Evolutionary conservation across 306 rosid genomes (phyloP).

Genomic region (Prunus mongolica): DNA sequence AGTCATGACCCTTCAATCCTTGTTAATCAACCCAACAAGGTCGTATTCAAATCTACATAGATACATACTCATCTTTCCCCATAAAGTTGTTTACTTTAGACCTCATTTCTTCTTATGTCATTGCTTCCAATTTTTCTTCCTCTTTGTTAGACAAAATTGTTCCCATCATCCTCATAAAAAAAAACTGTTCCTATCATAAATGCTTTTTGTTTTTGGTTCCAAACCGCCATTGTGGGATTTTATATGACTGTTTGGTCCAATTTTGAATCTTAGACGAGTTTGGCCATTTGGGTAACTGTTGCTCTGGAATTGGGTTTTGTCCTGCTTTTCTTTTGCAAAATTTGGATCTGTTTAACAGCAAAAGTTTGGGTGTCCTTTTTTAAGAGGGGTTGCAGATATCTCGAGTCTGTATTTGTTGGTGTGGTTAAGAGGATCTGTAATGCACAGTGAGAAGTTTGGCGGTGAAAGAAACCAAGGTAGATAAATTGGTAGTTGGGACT

Average conservation of each 20-base stretch:
- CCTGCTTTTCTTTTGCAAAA: background rate
- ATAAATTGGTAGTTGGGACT: constrained; percentile 38
- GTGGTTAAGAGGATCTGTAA: constrained; percentile 6
- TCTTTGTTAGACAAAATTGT: background rate
- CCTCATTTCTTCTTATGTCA: constrained; percentile 6
- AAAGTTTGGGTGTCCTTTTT: background rate
- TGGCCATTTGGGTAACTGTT: constrained; percentile 4
- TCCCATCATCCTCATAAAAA: background rate
- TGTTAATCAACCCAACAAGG: constrained; percentile 4
- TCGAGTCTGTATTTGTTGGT: constrained; percentile 9
- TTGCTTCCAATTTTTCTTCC: constrained; percentile 15
- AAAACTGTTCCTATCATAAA: constrained; percentile 15
- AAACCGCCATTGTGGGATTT: constrained; percentile 19
- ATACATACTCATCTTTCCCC: constrained; percentile 18
- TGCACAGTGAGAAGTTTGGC: constrained; percentile 6
- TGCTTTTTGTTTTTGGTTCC: constrained; percentile 11
- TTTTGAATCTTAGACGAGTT: constrained; percentile 7
- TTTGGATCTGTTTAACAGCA: constrained; percentile 11
- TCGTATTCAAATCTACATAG: background rate
- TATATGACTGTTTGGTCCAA: constrained; percentile 1
- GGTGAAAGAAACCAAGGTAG: constrained; percentile 12
- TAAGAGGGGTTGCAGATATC: background rate
- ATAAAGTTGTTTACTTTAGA: constrained; percentile 12
- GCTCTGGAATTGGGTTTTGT: background rate
- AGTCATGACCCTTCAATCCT: constrained; percentile 19